A percentile compares a stretch with the other conserved stretches of the same genome.
Conservation (phyloP, 2,329 filamentous ascomycete species). For the Cryphonectria naterciae region DNA sequence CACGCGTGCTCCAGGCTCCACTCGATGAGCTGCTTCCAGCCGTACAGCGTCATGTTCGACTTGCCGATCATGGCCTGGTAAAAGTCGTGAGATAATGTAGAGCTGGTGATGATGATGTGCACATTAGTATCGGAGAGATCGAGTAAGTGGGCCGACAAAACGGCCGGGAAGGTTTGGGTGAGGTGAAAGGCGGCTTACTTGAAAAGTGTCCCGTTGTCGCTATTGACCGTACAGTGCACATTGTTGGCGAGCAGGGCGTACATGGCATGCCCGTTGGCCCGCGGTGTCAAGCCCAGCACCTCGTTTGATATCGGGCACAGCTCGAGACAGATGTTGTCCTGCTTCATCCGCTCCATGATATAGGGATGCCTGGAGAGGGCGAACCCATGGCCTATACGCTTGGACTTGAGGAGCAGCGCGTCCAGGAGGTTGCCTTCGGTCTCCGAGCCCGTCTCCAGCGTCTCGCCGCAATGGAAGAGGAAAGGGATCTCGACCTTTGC, state of each 20-base stretch:
- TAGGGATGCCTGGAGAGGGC: slow-evolving; percentile 68
- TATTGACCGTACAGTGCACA: slow-evolving; percentile 74
- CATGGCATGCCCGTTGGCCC: slow-evolving; percentile 67
- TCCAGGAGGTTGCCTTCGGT: slow-evolving; percentile 72
- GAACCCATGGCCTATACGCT: slow-evolving; percentile 76
- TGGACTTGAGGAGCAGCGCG: slow-evolving; percentile 66
- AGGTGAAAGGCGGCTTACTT: slow-evolving; percentile 49
- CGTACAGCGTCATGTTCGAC: slow-evolving; percentile 66
- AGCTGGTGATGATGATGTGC: slow-evolving; percentile 47
- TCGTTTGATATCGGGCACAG: slow-evolving; percentile 80
- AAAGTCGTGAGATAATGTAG: slow-evolving; percentile 74
- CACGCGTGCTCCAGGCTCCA: slow-evolving; percentile 68
- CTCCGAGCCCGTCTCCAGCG: slow-evolving; percentile 66
- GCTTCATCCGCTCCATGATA: slow-evolving; percentile 68
- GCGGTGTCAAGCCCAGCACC: slow-evolving; percentile 69
- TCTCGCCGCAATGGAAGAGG: slow-evolving; percentile 61
- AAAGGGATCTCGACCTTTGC: slow-evolving; percentile 41
- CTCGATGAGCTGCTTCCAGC: slow-evolving; percentile 69
- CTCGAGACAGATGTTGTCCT: slow-evolving; percentile 70
- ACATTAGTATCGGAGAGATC: background rate
- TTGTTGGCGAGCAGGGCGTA: slow-evolving; percentile 72
- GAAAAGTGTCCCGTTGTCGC: slow-evolving; percentile 76
- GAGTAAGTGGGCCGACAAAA: background rate
- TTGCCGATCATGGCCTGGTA: slow-evolving; percentile 76
- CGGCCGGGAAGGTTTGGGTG: background rate